These are phyloP conservation scores for Colletotrichum scovillei DNA, from an alignment of 2,329 filamentous ascomycete genomes.

Conservation along the genomic window DNA sequence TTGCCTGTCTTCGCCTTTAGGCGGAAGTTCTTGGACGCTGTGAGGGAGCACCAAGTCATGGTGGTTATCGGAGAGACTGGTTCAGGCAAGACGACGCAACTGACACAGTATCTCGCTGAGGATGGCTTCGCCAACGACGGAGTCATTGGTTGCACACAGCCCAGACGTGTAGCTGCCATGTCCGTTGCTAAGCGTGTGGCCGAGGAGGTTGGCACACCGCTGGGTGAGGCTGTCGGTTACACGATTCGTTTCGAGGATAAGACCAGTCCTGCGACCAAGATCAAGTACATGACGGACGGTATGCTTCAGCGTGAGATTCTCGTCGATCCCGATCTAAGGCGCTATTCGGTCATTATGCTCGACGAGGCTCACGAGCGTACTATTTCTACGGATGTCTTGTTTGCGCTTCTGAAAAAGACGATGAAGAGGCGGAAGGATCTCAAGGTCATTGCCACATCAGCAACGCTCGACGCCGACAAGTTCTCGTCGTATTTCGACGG, in stretches of 20 bases:
- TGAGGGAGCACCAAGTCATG: conserved; percentile 87
- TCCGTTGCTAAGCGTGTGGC: conserved; percentile 97
- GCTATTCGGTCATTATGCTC: conserved; percentile 97
- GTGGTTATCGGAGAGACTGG: conserved; percentile 98
- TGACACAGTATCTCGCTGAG: conserved; percentile 95
- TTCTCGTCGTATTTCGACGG: conserved; percentile 97
- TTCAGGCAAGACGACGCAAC: conserved; percentile 95
- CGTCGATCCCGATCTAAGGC: conserved; percentile 86
- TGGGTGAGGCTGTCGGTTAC: conserved; percentile 95
- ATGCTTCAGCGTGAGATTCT: conserved; percentile 97
- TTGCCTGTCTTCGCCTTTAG: conserved; percentile 92
- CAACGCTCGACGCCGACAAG: conserved; percentile 96
- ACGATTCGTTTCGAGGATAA: conserved; percentile 98
- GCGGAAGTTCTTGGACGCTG: conserved; percentile 86
- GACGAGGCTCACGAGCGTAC: conserved; percentile 98
- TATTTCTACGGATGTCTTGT: conserved; percentile 94
- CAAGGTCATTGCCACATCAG: conserved; percentile 96
- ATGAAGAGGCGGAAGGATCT: conserved; percentile 86
- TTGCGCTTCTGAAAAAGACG: conserved; percentile 94
- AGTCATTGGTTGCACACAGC: conserved; percentile 96
- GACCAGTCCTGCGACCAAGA: conserved; percentile 86
- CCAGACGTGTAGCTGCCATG: conserved; percentile 96
- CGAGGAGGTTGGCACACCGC: conserved; percentile 91
- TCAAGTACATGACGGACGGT: conserved; percentile 99
- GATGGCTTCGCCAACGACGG: conserved; percentile 88